These are phyloP conservation scores for Dacryopinax primogenitus DNA, from an alignment of 768 basidiomycete species.

Conservation along the genomic window DNA sequence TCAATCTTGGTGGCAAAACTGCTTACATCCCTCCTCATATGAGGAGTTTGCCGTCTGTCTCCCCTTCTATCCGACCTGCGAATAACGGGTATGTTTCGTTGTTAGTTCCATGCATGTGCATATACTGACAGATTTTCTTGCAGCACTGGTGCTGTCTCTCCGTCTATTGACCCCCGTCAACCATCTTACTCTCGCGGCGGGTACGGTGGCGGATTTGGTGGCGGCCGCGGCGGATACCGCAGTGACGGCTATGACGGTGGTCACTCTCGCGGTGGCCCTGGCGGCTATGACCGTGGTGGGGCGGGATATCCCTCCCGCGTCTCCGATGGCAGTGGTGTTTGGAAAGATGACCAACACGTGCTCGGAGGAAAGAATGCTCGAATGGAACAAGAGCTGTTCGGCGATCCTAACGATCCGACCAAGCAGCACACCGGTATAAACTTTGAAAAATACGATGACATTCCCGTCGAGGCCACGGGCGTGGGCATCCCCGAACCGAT, in stretches of 20 bases:
- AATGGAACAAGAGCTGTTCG: constrained; percentile 92
- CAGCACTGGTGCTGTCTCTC: constrained; percentile 21
- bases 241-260: constrained; percentile 48
- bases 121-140: constrained; percentile 2
- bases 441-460: constrained; percentile 99
- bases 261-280: constrained; percentile 53
- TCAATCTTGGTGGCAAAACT: constrained; percentile 34
- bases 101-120: constrained; percentile 16
- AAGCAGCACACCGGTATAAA: constrained; percentile 97
- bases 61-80: constrained; percentile 42
- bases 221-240: constrained; percentile 9
- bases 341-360: constrained; percentile 83
- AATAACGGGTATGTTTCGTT: constrained; percentile 40
- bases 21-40: constrained; percentile 83
- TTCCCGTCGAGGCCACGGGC: constrained; percentile 97
- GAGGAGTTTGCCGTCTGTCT: constrained; percentile 76
- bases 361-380: constrained; percentile 73
- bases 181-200: constrained; percentile 2
- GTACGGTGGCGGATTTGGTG: background rate
- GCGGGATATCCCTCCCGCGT: constrained; percentile 20
- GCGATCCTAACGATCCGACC: constrained; percentile 69
- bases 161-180: constrained; percentile 7
- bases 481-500: constrained; percentile 94
- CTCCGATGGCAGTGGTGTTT: constrained; percentile 45
- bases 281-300: constrained; percentile 11